Base-by-base conservation (phyloP, 495 filamentous ascomycete species). In the Daldinia bambusicola region DNA sequence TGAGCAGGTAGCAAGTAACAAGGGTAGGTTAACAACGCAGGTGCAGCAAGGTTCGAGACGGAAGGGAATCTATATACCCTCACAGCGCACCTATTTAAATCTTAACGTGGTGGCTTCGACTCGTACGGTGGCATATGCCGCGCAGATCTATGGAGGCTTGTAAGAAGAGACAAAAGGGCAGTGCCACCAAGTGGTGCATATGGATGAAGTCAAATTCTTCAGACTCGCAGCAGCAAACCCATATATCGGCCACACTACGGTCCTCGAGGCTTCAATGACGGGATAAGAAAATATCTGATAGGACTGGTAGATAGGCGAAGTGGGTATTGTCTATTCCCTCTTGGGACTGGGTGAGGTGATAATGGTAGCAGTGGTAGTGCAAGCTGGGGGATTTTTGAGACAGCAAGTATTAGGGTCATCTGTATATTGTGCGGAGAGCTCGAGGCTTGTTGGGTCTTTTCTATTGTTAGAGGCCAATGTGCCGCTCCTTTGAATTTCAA, bases 211-310 rank as follows among this genome's bases (percentile, higher is more conserved):
- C 58, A 67, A 59, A 56, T 57, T 63, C 59, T 66, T 71, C 67
- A 58, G 62, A 52, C 32, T 69, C 71, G 67, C 64, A 67, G 70
- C 59, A 57, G 52, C 13, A 57, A 57, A 53, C 51, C 38, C 73
- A 72, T 72, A 67, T 69, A 59, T 77, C 75, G 75, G 71, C 62
- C 70, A 74, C 73, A 77, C 75, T 74, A 63, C 73, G 75, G 75
- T 67, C 65, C 61, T 75, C 63, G 75, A 77, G 53, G 53, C 48
- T 76, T 77, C 60, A 63, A 74, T 61, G 67, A 69, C 52, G 71
- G 63, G 60, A 76, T 62, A 48, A 70, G 61, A 37, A 64, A 68
- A 59, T 59, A 36, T 74, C 45, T 68, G 67, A 72, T 63, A 73
- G 56, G 61, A 67, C 57, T 74, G 41, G 63, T 31, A 37, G 52